These are phyloP conservation scores for Phytopythium cucurbitacearum DNA, from an alignment of 352 stramenopile species.

Conservation along the genomic window DNA sequence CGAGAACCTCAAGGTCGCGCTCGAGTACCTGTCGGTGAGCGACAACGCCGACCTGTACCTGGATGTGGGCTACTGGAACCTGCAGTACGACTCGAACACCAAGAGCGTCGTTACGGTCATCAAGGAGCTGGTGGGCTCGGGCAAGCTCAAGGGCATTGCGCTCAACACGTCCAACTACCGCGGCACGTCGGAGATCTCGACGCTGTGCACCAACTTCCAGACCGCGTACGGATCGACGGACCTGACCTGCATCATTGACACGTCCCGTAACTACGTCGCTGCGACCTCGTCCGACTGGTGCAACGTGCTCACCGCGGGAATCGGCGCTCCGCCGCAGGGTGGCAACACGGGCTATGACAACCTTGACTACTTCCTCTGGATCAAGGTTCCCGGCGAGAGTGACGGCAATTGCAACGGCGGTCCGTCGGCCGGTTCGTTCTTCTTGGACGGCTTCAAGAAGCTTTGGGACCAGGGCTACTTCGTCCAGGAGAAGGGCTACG, in stretches of 20 bases:
- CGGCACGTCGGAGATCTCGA: slow-evolving; percentile 37
- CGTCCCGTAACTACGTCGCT: slow-evolving; percentile 51
- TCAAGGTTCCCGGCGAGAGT: slow-evolving; percentile 62
- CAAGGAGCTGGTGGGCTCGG: slow-evolving; percentile 28
- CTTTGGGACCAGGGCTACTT: slow-evolving; percentile 76
- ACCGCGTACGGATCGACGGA: slow-evolving; percentile 33
- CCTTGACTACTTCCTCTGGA: slow-evolving; percentile 68
- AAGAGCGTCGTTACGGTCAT: slow-evolving; percentile 35
- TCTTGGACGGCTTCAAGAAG: slow-evolving; percentile 37
- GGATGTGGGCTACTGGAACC: slow-evolving; percentile 58
- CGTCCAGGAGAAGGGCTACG: slow-evolving; percentile 29
- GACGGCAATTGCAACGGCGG: slow-evolving; percentile 57
- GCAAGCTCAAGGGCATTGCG: slow-evolving; percentile 46
- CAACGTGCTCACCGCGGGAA: slow-evolving; percentile 55
- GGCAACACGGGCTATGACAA: slow-evolving; percentile 36
- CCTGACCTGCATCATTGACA: slow-evolving; percentile 60
- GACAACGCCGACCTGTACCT: slow-evolving; percentile 57
- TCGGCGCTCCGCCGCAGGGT: slow-evolving; percentile 42
- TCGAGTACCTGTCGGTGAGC: slow-evolving; percentile 48
- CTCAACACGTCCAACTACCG: slow-evolving; percentile 80
- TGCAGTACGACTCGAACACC: slow-evolving; percentile 24
- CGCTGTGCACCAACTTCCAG: slow-evolving; percentile 53
- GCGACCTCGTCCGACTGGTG: slow-evolving; percentile 52
- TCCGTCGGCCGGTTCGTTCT: slow-evolving; percentile 49
- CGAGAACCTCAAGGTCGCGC: slow-evolving; percentile 45